Evolutionary conservation across 345 rosid genomes (phyloP).

Genomic region (Eucalyptus decipiens): DNA sequence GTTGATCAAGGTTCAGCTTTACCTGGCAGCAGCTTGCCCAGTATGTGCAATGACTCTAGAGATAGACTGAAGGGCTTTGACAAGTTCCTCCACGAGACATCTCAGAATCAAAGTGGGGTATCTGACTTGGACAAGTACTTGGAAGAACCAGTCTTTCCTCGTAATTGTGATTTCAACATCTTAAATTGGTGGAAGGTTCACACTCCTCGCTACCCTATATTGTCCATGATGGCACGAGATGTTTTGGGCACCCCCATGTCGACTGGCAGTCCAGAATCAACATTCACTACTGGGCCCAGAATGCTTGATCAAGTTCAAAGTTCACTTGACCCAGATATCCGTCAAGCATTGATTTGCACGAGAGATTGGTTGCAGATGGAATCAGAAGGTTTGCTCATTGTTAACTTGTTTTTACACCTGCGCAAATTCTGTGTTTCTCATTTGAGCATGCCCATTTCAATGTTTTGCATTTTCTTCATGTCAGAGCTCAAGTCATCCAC

Average conservation of each 20-base stretch:
- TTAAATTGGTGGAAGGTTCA: conserved; percentile 97
- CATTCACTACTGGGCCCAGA: conserved; percentile 42
- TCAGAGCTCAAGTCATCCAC: not conserved
- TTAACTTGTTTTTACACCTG: not conserved
- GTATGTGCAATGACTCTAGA: conserved; percentile 38
- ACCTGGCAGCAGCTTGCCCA: conserved; percentile 61
- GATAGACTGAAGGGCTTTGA: conserved; percentile 87
- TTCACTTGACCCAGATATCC: conserved; percentile 49
- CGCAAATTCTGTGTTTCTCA: not conserved
- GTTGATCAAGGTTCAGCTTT: conserved; percentile 72
- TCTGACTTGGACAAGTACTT: conserved; percentile 86
- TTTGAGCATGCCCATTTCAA: not conserved
- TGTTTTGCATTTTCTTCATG: not conserved
- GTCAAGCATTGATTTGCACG: conserved; percentile 79
- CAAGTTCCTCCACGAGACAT: conserved; percentile 79
- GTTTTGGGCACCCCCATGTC: conserved; percentile 83
- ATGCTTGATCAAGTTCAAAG: conserved; percentile 44
- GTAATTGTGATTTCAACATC: conserved; percentile 69
- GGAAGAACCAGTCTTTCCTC: conserved; percentile 85
- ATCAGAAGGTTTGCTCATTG: conserved; percentile 31
- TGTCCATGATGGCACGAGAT: conserved; percentile 95
- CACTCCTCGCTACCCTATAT: conserved; percentile 87
- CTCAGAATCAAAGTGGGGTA: conserved; percentile 44
- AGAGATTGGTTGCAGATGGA: conserved; percentile 69
- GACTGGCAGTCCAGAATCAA: conserved; percentile 39